phyloP scores from a whole-genome alignment of 2,329 filamentous ascomycete species.

The Fusarium nelsonii region DNA sequence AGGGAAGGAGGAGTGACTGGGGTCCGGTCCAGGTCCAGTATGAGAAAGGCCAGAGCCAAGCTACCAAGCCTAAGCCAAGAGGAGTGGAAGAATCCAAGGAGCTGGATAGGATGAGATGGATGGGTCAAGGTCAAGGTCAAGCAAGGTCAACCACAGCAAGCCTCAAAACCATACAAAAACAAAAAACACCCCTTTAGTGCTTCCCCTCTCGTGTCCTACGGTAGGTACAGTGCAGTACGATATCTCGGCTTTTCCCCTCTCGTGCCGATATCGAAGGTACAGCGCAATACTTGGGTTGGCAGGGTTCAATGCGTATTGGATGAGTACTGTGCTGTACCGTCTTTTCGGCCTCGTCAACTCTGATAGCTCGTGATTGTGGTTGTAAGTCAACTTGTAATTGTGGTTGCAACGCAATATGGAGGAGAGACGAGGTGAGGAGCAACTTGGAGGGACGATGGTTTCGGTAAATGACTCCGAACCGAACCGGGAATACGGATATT shows the following conservation, averaged over 20 bases:
- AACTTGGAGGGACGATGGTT: constrained; percentile 16
- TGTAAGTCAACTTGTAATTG: constrained; percentile 14
- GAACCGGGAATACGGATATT: constrained; percentile 6
- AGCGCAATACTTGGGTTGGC: neutral
- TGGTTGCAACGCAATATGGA: constrained; percentile 8
- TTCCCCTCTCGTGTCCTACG: constrained; percentile 43
- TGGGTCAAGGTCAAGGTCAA: constrained; percentile 34
- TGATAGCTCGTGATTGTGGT: constrained; percentile 2
- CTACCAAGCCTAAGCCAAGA: constrained; percentile 27
- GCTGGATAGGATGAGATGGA: constrained; percentile 36
- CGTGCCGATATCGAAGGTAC: constrained; percentile 9
- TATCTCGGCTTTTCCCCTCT: constrained; percentile 41
- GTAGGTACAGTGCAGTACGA: constrained; percentile 12
- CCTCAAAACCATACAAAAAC: constrained; percentile 27
- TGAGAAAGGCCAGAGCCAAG: constrained; percentile 9
- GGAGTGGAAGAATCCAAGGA: constrained; percentile 30
- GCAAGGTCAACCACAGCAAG: constrained; percentile 28
- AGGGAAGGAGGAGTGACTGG: constrained; percentile 19
- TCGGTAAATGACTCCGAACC: constrained; percentile 36
- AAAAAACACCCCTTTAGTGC: constrained; percentile 38
- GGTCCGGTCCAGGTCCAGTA: neutral
- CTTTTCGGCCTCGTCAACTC: constrained; percentile 4
- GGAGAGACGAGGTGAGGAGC: constrained; percentile 15
- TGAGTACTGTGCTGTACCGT: constrained; percentile 3
- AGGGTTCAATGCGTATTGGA: neutral